Evolutionary conservation across 257 asterid genomes (phyloP).

Genomic region (Cordia subcordata): DNA sequence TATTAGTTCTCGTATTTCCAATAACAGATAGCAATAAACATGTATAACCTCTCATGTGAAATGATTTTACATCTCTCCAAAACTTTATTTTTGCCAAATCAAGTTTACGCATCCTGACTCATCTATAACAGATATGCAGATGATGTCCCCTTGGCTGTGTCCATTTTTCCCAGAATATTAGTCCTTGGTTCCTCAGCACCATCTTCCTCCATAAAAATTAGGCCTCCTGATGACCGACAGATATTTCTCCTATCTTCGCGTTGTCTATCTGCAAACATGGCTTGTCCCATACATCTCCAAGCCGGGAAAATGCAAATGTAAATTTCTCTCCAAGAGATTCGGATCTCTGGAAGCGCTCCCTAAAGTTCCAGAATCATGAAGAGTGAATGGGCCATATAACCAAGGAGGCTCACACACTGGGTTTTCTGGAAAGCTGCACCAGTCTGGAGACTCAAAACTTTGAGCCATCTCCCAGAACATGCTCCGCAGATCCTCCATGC

Average conservation of each 20-base stretch:
- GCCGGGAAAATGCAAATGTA: constrained; percentile 1
- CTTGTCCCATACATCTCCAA: constrained; percentile 12
- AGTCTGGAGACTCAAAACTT: constrained; percentile 38
- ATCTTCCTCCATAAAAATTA: not conserved
- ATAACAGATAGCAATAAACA: too few species aligned
- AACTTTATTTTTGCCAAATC: too few species aligned
- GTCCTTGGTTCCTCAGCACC: not conserved
- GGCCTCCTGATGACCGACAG: not conserved
- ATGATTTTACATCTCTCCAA: too few species aligned
- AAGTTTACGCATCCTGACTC: too few species aligned
- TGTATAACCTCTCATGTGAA: too few species aligned
- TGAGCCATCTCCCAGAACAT: constrained; percentile 79
- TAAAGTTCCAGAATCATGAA: constrained; percentile 8
- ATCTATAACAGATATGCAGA: too few species aligned
- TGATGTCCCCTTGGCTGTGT: not conserved
- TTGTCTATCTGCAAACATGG: constrained; percentile 22
- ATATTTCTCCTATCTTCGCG: not conserved
- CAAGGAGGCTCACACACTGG: constrained; percentile 17
- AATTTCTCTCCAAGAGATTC: constrained; percentile 5
- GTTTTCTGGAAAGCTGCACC: constrained; percentile 21
- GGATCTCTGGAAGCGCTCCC: constrained; percentile 13
- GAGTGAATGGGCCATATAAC: constrained; percentile 18
- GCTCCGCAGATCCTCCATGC: constrained; percentile 53
- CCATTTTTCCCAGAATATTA: not conserved
- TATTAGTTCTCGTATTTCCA: too few species aligned